Evolutionary conservation across 2,329 filamentous ascomycete genomes (phyloP), one percentile per base, ranked within the genome.

Genomic region (Talaromyces sp.): DNA sequence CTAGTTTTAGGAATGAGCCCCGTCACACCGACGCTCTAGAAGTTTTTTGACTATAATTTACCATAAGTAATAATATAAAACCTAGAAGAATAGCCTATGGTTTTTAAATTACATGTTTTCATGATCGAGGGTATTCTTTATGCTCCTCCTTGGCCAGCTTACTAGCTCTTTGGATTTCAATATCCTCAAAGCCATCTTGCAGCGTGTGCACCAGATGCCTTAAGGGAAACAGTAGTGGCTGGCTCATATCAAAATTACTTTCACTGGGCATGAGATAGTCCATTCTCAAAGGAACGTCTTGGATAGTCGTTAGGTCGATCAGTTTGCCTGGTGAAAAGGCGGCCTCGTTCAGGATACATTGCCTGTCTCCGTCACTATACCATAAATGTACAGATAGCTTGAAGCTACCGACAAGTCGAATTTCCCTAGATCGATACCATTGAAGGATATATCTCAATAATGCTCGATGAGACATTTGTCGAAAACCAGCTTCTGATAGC

Each of bases 171-270:
- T 64, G 15, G 17, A 47, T 64, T 36, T 64, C 61, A 47, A 58
- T 22, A 47, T 47, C 27, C 53, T 58, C 61, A 36, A 63, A 49
- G 6, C 61, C 49, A 36, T 63, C 34, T 63, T 63, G 51, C 22
- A 63, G 61, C 19, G 61, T 63, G 27, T 58, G 8, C 36, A 63
- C 61, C 36, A 63, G 45, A 34, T 36, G 2, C 19, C 27, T 58
- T 27, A 63, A 49, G 31, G 61, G 61, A 58, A 63, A 63, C 11
- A 36, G 45, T 25, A 63, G 61, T 56, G 7, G 61, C 51, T 56
- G 22, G 25, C n/a, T 22, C 27, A 10, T 15, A 63, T 56, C 51
- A 15, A 58, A 49, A 58, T 63, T 7, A 47, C 38, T 34, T 47
- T 51, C 51, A 58, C 1, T 25, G 34, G 61, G 61, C 19, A 63